These are phyloP conservation scores for Macroventuria anomochaeta DNA, from an alignment of 2,329 filamentous ascomycete species.

Conservation along the genomic window DNA sequence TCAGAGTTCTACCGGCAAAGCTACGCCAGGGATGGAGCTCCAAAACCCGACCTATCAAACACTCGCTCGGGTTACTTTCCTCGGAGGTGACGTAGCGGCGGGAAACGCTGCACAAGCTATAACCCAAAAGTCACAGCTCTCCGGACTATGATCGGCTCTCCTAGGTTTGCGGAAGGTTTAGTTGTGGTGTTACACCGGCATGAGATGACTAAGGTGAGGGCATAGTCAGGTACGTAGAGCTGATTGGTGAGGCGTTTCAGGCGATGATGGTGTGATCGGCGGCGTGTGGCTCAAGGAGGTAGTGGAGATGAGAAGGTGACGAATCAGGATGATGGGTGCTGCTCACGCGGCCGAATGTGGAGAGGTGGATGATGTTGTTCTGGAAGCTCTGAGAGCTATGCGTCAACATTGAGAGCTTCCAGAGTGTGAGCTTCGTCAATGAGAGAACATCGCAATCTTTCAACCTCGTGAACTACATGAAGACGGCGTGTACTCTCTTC, in stretches of 20 bases:
- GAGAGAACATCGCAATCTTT: not conserved
- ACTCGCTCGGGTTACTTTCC: conserved; percentile 23
- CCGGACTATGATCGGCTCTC: conserved; percentile 6
- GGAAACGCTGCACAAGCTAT: conserved; percentile 6
- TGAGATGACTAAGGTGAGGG: conserved; percentile 14
- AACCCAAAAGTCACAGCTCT: conserved; percentile 1
- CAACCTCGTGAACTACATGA: not conserved
- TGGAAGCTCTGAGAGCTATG: conserved; percentile 1
- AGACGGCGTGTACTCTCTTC: not conserved
- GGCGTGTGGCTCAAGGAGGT: conserved; percentile 25
- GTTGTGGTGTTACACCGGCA: conserved; percentile 15
- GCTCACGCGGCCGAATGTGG: conserved; percentile 12
- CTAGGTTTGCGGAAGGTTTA: conserved; percentile 12
- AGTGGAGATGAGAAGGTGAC: not conserved
- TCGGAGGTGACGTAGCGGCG: conserved; percentile 33
- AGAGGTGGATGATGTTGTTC: conserved; percentile 3
- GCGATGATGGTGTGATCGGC: conserved; percentile 42
- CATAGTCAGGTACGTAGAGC: conserved; percentile 38
- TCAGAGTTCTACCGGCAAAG: conserved; percentile 18
- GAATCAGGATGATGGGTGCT: not conserved
- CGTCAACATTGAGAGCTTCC: conserved; percentile 2
- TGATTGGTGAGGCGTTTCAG: conserved; percentile 37
- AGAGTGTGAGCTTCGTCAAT: not conserved
- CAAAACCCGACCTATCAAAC: conserved; percentile 18
- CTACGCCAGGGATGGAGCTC: conserved; percentile 30